These are phyloP conservation scores for Malassezia nana DNA, from an alignment of 1,284 basidiomycete species.

Conservation along the genomic window DNA sequence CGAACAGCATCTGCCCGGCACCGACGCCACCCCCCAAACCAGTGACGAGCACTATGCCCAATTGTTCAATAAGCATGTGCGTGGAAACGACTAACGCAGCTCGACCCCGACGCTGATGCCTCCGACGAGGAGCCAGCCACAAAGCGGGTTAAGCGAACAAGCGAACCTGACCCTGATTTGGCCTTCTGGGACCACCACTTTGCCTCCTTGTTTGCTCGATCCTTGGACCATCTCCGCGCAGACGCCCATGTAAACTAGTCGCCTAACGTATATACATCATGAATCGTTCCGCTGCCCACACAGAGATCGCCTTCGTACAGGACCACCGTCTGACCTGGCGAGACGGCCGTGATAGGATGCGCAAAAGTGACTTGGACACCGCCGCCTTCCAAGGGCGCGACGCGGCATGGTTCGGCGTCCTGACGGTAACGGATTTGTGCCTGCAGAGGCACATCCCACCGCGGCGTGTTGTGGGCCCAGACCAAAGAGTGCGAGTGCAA, in stretches of 20 bases:
- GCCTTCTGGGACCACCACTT: slow-evolving; percentile 15
- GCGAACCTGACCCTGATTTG: not conserved
- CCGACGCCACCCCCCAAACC: too few relatives aligned
- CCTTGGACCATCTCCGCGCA: slow-evolving; percentile 4
- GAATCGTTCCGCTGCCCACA: slow-evolving; percentile 69
- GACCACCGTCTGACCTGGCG: slow-evolving; percentile 68
- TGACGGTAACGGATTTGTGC: slow-evolving; percentile 68
- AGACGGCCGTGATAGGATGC: slow-evolving; percentile 60
- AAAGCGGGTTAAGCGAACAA: not conserved
- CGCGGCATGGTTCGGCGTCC: slow-evolving; percentile 54
- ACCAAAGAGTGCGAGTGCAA: slow-evolving; percentile 18
- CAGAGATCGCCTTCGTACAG: slow-evolving; percentile 68
- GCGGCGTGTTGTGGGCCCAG: slow-evolving; percentile 24
- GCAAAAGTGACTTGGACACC: slow-evolving; percentile 51
- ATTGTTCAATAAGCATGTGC: slow-evolving; percentile 6
- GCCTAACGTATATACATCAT: slow-evolving; percentile 22
- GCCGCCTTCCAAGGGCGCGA: slow-evolving; percentile 19
- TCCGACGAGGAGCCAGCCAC: not conserved
- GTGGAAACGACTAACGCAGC: slow-evolving; percentile 7
- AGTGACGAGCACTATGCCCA: slow-evolving; percentile 1
- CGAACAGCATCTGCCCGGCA: not conserved
- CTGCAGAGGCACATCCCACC: slow-evolving; percentile 55
- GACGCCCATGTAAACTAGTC: not conserved
- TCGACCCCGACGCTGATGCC: slow-evolving; percentile 1
- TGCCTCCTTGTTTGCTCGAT: slow-evolving; percentile 4